Base-by-base conservation (phyloP, 164 flowering plant species). In the Aristolochia fimbriata region DNA sequence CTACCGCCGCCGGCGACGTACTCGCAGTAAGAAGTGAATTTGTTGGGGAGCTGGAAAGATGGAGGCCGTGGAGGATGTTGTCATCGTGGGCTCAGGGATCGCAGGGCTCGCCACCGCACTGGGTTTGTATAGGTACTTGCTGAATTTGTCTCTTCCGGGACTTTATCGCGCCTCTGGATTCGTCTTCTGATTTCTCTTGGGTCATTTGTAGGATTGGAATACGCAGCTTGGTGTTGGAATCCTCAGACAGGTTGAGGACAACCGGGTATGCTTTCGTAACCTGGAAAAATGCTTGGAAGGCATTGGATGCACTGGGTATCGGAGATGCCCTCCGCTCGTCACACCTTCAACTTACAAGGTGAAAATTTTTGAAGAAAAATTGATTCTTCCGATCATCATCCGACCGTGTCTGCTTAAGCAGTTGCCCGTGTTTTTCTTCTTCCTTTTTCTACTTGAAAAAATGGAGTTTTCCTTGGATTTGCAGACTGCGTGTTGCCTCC, bases 221-320 rank as follows among this genome's bases (percentile, higher is more conserved):
- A 17, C 25, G 53, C 47, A 77, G 88, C 65, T 17, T 83, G 52
- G 84, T 87, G 10, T 73, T 87, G 80, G 94, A 85, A 64, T 75
- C 88, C 31, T 79, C 83, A 1, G 80, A 77, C 15, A 55, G 65
- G 19, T 66, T 81, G 71, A 76, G 88, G 62, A 52, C 30, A 13
- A 62, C 79, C 0, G 90, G 94, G 3, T 77, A 66, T 70, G 86
- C 88, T 19, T 54, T 84, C 0, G 4, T 25, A 16, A 68, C 64
- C 31, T 84, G 83, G 87, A 65, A 66, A 20, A 87, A 87, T 65
- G 95, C 80, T 47, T 87, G 95, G 95, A 80, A 51, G 64, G 91
- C 95, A 8, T 57, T 87, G 45, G 90, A 81, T 63, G 90, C 79
- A 61, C 22, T 87, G 25, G 90, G 86, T 27, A 49, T 87, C 14